These are phyloP conservation scores for Blastocystis sp. DNA, from an alignment of 352 stramenopile species.

Conservation along the genomic window DNA sequence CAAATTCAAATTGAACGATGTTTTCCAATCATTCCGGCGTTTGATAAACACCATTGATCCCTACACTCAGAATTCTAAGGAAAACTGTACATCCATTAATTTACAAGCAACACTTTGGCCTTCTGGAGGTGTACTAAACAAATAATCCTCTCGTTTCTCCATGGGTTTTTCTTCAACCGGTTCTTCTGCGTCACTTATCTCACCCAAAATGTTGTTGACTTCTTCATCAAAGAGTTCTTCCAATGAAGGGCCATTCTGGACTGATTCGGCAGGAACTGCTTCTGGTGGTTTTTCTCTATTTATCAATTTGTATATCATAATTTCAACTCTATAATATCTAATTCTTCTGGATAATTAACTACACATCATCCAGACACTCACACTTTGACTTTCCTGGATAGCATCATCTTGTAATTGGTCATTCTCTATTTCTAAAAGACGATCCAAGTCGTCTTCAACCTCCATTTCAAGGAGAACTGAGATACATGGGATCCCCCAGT, in stretches of 20 bases:
- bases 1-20: neutral
- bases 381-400: neutral
- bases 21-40: neutral
- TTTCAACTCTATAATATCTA: neutral
- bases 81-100: neutral
- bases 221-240: neutral
- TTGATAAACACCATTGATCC: conserved; percentile 44
- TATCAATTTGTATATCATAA: neutral
- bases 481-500: neutral
- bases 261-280: too few relatives aligned
- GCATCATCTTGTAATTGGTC: neutral
- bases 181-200: neutral
- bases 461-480: neutral
- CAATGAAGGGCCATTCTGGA: too few relatives aligned
- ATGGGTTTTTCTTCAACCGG: neutral
- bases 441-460: conserved; percentile 22
- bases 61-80: neutral
- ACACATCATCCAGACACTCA: neutral
- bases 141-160: neutral
- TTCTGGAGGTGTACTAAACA: conserved; percentile 28
- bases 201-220: neutral
- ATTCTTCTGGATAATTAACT: neutral
- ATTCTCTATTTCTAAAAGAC: conserved; percentile 16
- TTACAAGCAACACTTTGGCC: neutral
- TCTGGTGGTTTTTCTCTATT: neutral